Conservation (phyloP, 345 rosid genomes). For the Balakata baccata region DNA sequence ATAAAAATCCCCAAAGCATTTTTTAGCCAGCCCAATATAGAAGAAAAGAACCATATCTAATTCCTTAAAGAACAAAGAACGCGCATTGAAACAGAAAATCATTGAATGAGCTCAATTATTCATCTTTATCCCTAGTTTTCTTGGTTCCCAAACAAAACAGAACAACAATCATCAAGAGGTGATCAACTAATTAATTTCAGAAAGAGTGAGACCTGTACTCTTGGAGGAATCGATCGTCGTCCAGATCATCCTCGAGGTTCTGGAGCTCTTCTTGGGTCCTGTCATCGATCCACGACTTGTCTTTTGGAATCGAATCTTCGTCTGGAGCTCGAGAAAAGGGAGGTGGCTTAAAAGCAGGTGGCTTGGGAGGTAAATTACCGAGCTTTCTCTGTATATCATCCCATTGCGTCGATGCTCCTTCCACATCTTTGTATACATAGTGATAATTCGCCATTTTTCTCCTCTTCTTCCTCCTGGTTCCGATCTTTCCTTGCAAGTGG, state of each 20-base stretch:
- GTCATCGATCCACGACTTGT: constrained; percentile 64
- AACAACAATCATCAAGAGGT: background rate
- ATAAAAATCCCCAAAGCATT: background rate
- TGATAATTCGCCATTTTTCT: constrained; percentile 81
- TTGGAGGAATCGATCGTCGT: constrained; percentile 84
- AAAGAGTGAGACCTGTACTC: constrained; percentile 57
- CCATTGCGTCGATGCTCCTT: constrained; percentile 98
- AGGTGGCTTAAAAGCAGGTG: constrained; percentile 85
- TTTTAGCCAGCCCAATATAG: too few relatives aligned
- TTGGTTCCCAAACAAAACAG: background rate
- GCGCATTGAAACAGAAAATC: background rate
- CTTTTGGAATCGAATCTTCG: constrained; percentile 63
- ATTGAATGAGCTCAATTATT: background rate
- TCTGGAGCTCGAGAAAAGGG: constrained; percentile 70
- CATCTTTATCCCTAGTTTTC: background rate
- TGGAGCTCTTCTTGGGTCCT: constrained; percentile 85
- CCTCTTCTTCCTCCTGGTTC: background rate
- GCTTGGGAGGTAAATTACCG: constrained; percentile 78
- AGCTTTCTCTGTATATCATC: constrained; percentile 95
- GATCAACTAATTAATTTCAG: too few relatives aligned
- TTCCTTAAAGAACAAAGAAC: background rate
- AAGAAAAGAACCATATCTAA: background rate
- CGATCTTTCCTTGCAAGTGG: too few relatives aligned
- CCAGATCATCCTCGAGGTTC: constrained; percentile 81
- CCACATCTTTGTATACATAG: constrained; percentile 87